Evolutionary conservation across 768 basidiomycete genomes (phyloP).

Genomic region (Leccinum longicurvipes): DNA sequence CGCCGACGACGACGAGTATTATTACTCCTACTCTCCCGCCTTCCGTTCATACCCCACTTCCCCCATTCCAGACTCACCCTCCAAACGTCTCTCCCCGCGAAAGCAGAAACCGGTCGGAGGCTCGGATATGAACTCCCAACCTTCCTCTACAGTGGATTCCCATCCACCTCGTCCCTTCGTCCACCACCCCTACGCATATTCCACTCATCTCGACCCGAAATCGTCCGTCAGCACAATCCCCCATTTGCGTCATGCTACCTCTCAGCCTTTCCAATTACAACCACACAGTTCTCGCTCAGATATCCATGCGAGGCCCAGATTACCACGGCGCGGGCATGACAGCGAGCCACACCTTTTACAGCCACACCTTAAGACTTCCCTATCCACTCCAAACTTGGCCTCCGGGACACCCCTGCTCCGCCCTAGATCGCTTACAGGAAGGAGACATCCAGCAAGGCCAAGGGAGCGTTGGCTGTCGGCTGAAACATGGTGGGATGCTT

Average conservation of each 20-base stretch:
- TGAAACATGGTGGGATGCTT: conserved; percentile 80
- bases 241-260: conserved; percentile 20
- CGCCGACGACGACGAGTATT: conserved; percentile 44
- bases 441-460: conserved; percentile 22
- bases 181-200: conserved; percentile 54
- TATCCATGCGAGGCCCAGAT: neutral
- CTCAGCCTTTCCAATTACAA: conserved; percentile 23
- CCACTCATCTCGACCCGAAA: conserved; percentile 22
- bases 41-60: conserved; percentile 10
- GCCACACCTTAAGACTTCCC: conserved; percentile 45
- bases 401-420: conserved; percentile 8
- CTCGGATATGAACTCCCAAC: conserved; percentile 15
- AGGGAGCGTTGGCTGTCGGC: conserved; percentile 69
- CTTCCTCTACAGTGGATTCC: conserved; percentile 13
- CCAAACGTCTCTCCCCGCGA: conserved; percentile 18
- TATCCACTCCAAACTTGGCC: conserved; percentile 66
- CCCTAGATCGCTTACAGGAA: conserved; percentile 14
- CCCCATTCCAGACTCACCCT: conserved; percentile 16
- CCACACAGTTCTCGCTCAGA: conserved; percentile 2
- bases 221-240: neutral
- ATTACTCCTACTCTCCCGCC: conserved; percentile 45
- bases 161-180: conserved; percentile 21
- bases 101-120: neutral
- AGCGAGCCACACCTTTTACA: neutral
- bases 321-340: conserved; percentile 6